Base-by-base conservation (phyloP, 768 basidiomycete genomes). In the Rickenella mellea region DNA sequence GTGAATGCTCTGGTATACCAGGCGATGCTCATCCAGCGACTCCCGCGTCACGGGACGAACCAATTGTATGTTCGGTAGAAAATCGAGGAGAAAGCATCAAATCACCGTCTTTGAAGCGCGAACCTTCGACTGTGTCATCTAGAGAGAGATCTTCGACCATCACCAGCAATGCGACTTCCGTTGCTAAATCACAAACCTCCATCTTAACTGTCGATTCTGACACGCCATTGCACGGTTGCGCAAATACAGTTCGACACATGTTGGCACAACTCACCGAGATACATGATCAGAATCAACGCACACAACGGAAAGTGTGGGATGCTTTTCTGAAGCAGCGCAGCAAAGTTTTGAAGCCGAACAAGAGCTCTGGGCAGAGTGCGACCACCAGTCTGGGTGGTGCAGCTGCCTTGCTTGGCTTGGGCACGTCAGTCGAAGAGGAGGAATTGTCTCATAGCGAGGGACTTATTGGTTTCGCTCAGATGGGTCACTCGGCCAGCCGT, bases 381-480 rank as follows among this genome's bases (percentile, higher is more conserved):
- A 48, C 52, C 14, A 44, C 51, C 1, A 45, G 59, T 8, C 54
- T 54, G 4, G 65, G 67, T 0, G 70, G 73, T 0, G 78, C 78
- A 0, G 83, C 83, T 4, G 75, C 74, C 4, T 65, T 89, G 27
- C 68, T 87, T 3, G 85, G 84, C 7, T 66, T 83, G 2, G 78
- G 78, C 11, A 74, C 75, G 6, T 69, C 68, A 1, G 65, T 70
- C 25, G 80, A 77, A 42, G 78, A 77, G 43, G 84, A 86, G 36
- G 90, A 92, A 53, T 67, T 89, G 30, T 64, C 67, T 24, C 90
- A 93, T 58, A 81, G 74, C 19, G 88, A 89, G 26, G 90, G 89
- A 1, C 58, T 97, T 22, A 82, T 99, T 42, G 92, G 90, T 1
- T 84, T 99, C 44, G 84, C 87, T 12, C 89, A 94, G 62, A 75